Evolutionary conservation across 108 stramenopile genomes (phyloP), one percentile per base, ranked within the genome.

Genomic region (Epithemia pelagica): DNA sequence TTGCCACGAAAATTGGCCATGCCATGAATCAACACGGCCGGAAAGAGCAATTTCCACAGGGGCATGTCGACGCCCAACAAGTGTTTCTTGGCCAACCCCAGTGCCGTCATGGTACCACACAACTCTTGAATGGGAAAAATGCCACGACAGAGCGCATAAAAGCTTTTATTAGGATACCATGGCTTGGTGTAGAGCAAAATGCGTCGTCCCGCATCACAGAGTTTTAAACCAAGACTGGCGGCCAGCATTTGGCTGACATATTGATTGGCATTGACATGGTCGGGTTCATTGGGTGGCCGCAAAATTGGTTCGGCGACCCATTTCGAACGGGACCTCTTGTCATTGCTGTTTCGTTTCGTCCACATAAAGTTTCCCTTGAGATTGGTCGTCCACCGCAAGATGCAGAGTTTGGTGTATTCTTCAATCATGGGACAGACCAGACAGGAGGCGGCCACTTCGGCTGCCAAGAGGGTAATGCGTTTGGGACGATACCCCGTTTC

Each of bases 71-170:
- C 83, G 1, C 93, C 93, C 20, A 91, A 65, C 0, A 95, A 83
- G 78, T 95, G 89, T 51, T 88, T 72, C 25, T 89, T 80, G 26
- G 95, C 96, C 54, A 95, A 68, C 24, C 79, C 74, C 28, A 97
- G 75, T n/a, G 95, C 96, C 52, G 94, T 94, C 78, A 95, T 87
- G 19, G 90, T 90, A 22, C 92, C 96, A 68, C 96, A 97, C 1
- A 96, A 76, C 76, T 97, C 96, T 56, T 95, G 95, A 59, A 97
- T 85, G 23, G 96, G 96, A 68, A 95, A 97, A 7, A 90, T 55
- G 0, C 96, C 96, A 37, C 96, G 89, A 62, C 75, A 83, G 53
- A 95, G 54, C 24, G 94, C 90, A 65, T 87, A 95, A 32, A 89
- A 86, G 8, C 64, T 59, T 68, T 91, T 90, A 62, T 84, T 63